A percentile compares a stretch with the other conserved stretches of the same genome.
Evolutionary conservation across 179 eudicot genomes (phyloP).

Genomic region (Silene coronaria): DNA sequence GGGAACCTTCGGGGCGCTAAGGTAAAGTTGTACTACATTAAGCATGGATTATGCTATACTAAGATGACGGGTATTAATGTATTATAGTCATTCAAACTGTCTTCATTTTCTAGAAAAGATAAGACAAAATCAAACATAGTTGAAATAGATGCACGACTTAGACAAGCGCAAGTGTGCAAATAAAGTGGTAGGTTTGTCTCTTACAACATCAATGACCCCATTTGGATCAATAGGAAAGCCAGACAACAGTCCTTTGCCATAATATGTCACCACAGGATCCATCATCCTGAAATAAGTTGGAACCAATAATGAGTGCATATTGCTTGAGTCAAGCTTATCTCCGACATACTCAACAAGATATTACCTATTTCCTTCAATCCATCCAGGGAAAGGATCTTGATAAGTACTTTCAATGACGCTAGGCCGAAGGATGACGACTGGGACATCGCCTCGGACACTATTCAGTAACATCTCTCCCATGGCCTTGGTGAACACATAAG

Average conservation of each 20-base stretch:
- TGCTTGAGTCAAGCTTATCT: not conserved
- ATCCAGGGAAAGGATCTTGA: conserved; percentile 91
- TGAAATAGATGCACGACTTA: conserved; percentile 10
- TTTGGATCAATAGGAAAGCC: conserved; percentile 85
- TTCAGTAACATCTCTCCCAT: conserved; percentile 97
- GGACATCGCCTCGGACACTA: conserved; percentile 70
- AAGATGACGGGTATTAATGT: conserved; percentile 1
- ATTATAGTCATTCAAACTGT: conserved; percentile 6
- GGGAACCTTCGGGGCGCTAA: not conserved
- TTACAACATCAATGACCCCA: conserved; percentile 91
- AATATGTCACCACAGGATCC: conserved; percentile 89
- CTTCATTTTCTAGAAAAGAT: not conserved
- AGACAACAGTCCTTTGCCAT: conserved; percentile 83
- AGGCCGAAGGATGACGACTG: conserved; percentile 84
- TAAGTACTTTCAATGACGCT: conserved; percentile 94
- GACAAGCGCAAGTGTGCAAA: not conserved
- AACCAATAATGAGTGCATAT: not conserved
- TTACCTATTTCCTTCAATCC: conserved; percentile 99
- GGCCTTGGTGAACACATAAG: conserved; percentile 95
- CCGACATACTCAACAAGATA: not conserved
- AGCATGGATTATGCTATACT: conserved; percentile 8
- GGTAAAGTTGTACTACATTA: not conserved
- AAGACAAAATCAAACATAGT: not conserved
- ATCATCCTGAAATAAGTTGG: conserved; percentile 58
- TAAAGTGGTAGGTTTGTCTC: conserved; percentile 18